Base-by-base conservation (phyloP, 2,329 filamentous ascomycete species). In the Neofusicoccum kwambonambiense region DNA sequence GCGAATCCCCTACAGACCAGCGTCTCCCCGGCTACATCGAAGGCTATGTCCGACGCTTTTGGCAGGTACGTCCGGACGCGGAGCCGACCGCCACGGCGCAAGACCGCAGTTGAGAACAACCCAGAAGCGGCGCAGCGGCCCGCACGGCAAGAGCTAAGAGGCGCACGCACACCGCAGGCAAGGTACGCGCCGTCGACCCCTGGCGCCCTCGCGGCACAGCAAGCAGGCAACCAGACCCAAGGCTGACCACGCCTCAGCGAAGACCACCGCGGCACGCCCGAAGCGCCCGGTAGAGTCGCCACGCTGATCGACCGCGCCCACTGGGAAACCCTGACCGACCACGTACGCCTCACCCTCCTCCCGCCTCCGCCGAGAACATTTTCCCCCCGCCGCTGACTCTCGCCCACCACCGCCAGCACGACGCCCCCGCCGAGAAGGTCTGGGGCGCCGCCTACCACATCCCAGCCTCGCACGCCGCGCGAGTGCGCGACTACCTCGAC, bases 391-490 rank as follows among this genome's bases (percentile, higher is more conserved):
- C 22, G 0, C 22, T 22, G 22, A 22, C 22, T 22, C 19, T 22
- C 22, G 22, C 22, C 22, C 90, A 73, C 82, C 86, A 67, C 78
- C 82, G 11, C 22, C 11, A 51, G 39, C 56, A 76, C 69, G 71
- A 72, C 54, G 35, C 86, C 84, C 34, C 86, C 84, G 64, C 86
- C 86, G 62, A 84, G 80, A 71, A 70, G 35, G 92, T 97, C 71
- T 98, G 93, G 93, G 95, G 95, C 65, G 91, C 92, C 15, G 95
- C 94, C 68, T 96, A 97, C 80, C 90, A 94, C 73, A 94, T 97
- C 77, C 83, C 85, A 34, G 78, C 88, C 6, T 82, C 86, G 1
- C 85, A 88, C 69, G 92, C 96, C 22, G 84, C 87, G 66, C 89
- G 94, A 79, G 94, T 97, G 3, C 89, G 91, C 70, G 85, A 89